A percentile compares a stretch with the other conserved stretches of the same genome.
These are phyloP conservation scores for Tricholoma flavovirens DNA, from an alignment of 768 basidiomycete genomes.

Conservation along the genomic window DNA sequence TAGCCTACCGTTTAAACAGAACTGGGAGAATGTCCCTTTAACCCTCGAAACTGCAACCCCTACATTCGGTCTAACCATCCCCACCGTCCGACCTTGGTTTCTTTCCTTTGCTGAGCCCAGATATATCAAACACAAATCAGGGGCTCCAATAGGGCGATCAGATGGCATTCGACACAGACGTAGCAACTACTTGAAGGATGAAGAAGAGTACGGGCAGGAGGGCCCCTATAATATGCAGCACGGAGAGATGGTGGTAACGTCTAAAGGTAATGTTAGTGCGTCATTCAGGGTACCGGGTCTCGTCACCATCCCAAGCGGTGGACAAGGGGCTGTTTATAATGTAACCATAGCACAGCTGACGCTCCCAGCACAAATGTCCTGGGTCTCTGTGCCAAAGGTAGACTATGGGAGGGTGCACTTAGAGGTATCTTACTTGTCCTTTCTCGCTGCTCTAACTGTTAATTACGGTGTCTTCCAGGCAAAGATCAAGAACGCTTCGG, in stretches of 20 bases:
- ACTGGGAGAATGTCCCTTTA: conserved; percentile 15
- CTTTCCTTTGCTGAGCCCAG: conserved; percentile 16
- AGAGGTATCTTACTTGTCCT: neutral
- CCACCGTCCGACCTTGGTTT: conserved; percentile 30
- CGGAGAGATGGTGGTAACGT: neutral
- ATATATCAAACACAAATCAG: neutral
- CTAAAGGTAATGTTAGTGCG: conserved; percentile 7
- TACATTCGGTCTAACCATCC: conserved; percentile 31
- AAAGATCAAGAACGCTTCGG: conserved; percentile 22
- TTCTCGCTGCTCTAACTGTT: neutral
- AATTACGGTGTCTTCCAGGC: conserved; percentile 13
- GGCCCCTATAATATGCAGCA: neutral
- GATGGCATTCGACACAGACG: no score
- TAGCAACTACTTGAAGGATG: neutral
- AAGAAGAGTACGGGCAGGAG: neutral
- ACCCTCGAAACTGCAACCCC: conserved; percentile 37
- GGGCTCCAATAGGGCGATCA: neutral
- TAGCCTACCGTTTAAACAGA: neutral
- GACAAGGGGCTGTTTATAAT: conserved; percentile 5
- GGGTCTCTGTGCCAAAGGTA: conserved; percentile 6
- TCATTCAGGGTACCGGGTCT: conserved; percentile 10
- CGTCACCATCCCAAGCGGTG: conserved; percentile 12
- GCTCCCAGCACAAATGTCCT: conserved; percentile 9
- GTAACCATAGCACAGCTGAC: conserved; percentile 6
- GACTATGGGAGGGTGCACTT: conserved; percentile 3